Evolutionary conservation across 129 eudicot genomes (phyloP), one percentile per base, ranked within the genome.

Genomic region (Silybum marianum): DNA sequence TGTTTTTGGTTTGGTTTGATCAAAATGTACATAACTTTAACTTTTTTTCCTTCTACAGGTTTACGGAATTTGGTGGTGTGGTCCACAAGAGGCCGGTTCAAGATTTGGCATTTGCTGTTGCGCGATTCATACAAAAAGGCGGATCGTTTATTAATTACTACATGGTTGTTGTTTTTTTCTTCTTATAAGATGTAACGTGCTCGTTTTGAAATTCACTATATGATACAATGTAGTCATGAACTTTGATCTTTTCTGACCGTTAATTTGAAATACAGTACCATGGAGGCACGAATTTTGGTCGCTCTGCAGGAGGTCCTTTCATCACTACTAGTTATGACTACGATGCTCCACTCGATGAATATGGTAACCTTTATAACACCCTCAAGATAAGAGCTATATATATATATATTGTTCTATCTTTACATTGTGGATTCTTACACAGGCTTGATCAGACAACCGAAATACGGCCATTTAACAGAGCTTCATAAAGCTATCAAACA

Each of bases 241-340:
- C 0, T 21, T 62, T 16, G 16, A 28, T 42, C 2, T 13, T 30
- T 28, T 16, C 23, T 65, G 2, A 19, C 65, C 42, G 63, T 42
- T 69, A 83, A 78, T n/a, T 71, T 78, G 69, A 76, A 58, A 80
- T 65, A 78, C 92, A 95, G 99, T 95, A 91, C 73, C 99, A 95
- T 73, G 99, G 99, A 69, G 99, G 99, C 78, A 95, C 99, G 18
- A 92, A 95, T 51, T 95, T 95, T 83, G 99, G 99, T 18, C 97
- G 98, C 40, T 51, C 99, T 74, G 97, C 99, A n/a, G 99, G 99
- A 66, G 99, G 99, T 39, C 99, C 99, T 70, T 95, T 95, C 84
- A 87, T 95, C 74, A 88, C 99, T 12, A 95, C 99, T 38, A 95
- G 98, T 89, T 95, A 95, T 30, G 99, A 95, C 82, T 95, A 95